Evolutionary conservation across 306 rosid genomes (phyloP), one percentile per base, ranked within the genome.

Genomic region (Cicer bijugum): DNA sequence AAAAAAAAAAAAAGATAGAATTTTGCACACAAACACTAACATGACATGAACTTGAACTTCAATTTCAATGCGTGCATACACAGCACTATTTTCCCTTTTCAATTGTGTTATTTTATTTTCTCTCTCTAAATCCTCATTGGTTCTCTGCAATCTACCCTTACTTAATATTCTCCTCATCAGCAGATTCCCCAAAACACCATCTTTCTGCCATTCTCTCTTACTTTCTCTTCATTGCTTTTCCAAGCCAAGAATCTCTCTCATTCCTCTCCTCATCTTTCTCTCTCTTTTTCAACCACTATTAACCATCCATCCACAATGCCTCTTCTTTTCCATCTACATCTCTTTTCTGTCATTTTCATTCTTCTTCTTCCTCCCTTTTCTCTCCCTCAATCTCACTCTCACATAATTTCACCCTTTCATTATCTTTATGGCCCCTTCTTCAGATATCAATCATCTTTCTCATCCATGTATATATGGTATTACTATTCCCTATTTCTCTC

Each of bases 211-310:
- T 67, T 67, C 38, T 45, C 75, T 37, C 73, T 71, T 71, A 35
- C 82, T 86, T 88, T 74, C 86, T 82, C 85, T 86, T 80, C 92
- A 83, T 86, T 83, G 91, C 87, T 87, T 88, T 85, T 85, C 86
- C 86, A 95, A 95, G 97, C 92, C 87, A 91, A 90, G 99, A 92
- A 91, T 95, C 88, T 87, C 81, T 82, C 73, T 72, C 93, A 90
- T 93, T 93, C 95, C 81, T 78, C 82, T 80, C 73, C 62, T 53
- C 63, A 39, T 37, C 69, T 17, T 64, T 23, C 59, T 68, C 62
- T 61, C 67, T 66, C 67, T 74, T 67, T 76, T 75, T 74, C 83
- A 33, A 37, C 84, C 80, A 61, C 83, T 87, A 84, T 84, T 83
- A 81, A 87, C 95, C 89, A 85, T 91, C 89, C 86, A 80, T 83